phyloP scores from a whole-genome alignment of 148 eudicot species.

The Fagopyrum tataricum region DNA sequence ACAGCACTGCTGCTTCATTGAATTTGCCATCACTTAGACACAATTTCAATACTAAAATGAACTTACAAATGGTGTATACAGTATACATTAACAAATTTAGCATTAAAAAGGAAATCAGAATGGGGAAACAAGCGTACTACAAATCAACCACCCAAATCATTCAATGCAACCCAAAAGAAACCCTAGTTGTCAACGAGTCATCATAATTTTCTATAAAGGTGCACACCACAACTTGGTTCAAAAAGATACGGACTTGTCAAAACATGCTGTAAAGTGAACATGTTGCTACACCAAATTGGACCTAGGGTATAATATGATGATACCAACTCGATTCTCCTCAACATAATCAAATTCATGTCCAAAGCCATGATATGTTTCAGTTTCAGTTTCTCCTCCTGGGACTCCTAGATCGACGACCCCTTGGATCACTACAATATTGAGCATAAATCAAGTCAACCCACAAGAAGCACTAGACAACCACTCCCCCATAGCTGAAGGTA shows the following conservation, averaged over 20 bases:
- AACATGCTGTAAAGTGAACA: not conserved
- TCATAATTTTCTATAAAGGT: not conserved
- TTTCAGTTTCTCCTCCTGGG: conserved; percentile 60
- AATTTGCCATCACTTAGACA: not conserved
- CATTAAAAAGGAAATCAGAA: not conserved
- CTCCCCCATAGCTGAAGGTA: not conserved
- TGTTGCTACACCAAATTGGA: not conserved
- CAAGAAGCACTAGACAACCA: not conserved
- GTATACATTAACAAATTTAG: too few relatives aligned
- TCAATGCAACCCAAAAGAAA: not conserved
- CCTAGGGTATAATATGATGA: not conserved
- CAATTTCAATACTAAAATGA: not conserved
- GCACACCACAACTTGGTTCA: conserved; percentile 9
- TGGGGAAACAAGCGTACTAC: not conserved
- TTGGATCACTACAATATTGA: conserved; percentile 42
- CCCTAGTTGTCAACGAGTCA: not conserved
- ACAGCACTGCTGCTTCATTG: not conserved
- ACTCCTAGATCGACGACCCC: conserved; percentile 62
- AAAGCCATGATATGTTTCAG: conserved; percentile 14
- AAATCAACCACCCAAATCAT: not conserved
- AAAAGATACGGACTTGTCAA: not conserved
- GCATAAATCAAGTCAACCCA: not conserved
- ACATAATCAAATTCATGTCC: not conserved
- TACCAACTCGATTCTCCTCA: not conserved
- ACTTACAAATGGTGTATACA: too few relatives aligned